Evolutionary conservation across 495 filamentous ascomycete genomes (phyloP), one percentile per base, ranked within the genome.

Genomic region (Poronia punctata): DNA sequence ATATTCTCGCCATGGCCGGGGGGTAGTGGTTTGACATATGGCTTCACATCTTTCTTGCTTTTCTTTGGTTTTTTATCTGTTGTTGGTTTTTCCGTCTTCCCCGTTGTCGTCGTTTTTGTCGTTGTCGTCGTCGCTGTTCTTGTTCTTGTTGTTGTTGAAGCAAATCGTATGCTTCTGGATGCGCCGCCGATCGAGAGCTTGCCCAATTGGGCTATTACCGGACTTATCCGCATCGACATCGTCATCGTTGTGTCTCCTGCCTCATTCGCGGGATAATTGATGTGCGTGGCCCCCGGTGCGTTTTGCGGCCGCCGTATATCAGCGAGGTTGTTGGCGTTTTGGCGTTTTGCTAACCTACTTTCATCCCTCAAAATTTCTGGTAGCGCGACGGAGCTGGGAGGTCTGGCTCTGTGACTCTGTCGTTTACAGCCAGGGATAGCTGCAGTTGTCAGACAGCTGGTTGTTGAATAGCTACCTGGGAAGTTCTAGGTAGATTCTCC

Each of bases 1-100:
- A 98, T 84, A 54, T 84, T 70, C 55, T 67, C 61, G 43, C 65
- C 60, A 67, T 79, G 63, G 78, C 83, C 59, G 75, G 68, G 26
- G n/a, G n/a, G n/a, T n/a, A n/a, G n/a, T n/a, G n/a, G n/a, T n/a
- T n/a, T n/a, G n/a, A n/a, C n/a, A n/a, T 68, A 26, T 41, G 12
- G 11, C n/a, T 11, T 27, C 17, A 43, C 38, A 30, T 49, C 18
- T 10, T 23, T 27, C 23, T 19, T 34, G 14, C 23, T 42, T 47
- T 3, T 14, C 17, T 7, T 14, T 10, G 31, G 7, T 14, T 7
- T 14, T 35, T 7, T 35, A 7, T 7, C 10, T 14, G 31, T 35
- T 15, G 12, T 35, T 4, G 8, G 31, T 27, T 10, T 17, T 5
- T 33, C 37, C 11, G 35, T 12, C 30, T 46, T n/a, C n/a, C n/a